phyloP scores from a whole-genome alignment of 768 basidiomycete species.

The Xerocomellus intermedius region DNA sequence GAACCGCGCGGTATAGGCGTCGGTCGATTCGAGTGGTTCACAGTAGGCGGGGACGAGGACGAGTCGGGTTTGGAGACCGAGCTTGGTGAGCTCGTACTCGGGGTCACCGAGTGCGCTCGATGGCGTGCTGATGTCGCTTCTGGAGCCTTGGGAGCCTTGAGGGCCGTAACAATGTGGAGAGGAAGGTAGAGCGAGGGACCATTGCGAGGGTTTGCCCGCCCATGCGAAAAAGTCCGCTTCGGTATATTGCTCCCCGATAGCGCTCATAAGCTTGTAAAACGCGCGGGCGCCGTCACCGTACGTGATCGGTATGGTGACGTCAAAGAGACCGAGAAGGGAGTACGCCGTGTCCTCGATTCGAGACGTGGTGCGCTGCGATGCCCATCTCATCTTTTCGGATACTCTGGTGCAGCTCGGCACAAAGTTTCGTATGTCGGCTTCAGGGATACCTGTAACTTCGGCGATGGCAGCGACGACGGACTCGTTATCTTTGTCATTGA shows the following conservation, averaged over 20 bases:
- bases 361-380: constrained; percentile 21
- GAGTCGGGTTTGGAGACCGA: constrained; percentile 18
- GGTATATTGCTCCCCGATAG: constrained; percentile 17
- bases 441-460: constrained; percentile 21
- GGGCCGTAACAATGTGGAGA: constrained; percentile 20
- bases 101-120: constrained; percentile 19
- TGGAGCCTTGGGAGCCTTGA: constrained; percentile 4
- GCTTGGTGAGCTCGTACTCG: constrained; percentile 23
- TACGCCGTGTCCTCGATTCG: constrained; percentile 26
- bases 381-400: constrained; percentile 27
- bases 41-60: constrained; percentile 23
- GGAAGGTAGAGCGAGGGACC: constrained; percentile 24
- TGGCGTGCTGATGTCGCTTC: constrained; percentile 9
- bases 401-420: constrained; percentile 17
- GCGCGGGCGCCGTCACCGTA: constrained; percentile 25
- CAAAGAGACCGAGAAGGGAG: constrained; percentile 25
- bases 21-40: constrained; percentile 19
- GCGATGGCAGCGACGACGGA: constrained; percentile 13
- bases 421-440: constrained; percentile 22
- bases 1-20: constrained; percentile 10
- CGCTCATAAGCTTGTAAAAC: constrained; percentile 20
- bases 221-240: constrained; percentile 25
- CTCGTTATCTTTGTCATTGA: constrained; percentile 26
- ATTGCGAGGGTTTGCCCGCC: constrained; percentile 22
- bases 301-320: constrained; percentile 20